A percentile compares a stretch with the other conserved stretches of the same genome.
These are phyloP conservation scores for Mucor irregularis DNA, from an alignment of 371 early-diverging fungal genomes.

Conservation along the genomic window DNA sequence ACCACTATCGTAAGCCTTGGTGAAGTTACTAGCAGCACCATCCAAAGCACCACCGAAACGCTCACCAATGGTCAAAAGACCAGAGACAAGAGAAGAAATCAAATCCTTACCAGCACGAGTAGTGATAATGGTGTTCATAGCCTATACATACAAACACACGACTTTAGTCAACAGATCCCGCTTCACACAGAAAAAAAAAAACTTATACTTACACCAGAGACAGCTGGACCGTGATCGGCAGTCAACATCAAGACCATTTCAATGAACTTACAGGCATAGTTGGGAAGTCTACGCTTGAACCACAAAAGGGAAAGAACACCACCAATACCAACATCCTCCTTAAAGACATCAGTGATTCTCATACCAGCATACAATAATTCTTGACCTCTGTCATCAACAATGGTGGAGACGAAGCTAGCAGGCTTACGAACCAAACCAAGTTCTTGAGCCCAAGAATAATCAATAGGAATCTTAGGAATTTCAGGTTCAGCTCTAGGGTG, in stretches of 20 bases:
- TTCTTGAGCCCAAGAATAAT: conserved; percentile 98
- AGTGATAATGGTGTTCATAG: conserved; percentile 98
- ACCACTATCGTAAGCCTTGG: conserved; percentile 87
- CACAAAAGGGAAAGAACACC: conserved; percentile 95
- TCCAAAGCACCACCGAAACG: conserved; percentile 98
- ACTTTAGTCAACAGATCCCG: not conserved
- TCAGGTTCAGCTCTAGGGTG: conserved; percentile 84
- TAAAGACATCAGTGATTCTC: conserved; percentile 96
- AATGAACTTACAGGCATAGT: conserved; percentile 94
- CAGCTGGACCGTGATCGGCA: conserved; percentile 95
- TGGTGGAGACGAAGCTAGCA: conserved; percentile 96
- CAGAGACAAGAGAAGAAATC: conserved; percentile 91
- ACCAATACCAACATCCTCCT: conserved; percentile 97
- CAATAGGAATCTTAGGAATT: conserved; percentile 98
- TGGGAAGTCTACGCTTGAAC: conserved; percentile 97
- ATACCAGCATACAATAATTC: conserved; percentile 98
- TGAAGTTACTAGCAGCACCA: conserved; percentile 92
- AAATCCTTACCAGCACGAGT: conserved; percentile 98
- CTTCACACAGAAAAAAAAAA: too few species aligned
- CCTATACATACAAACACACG: conserved; percentile 44
- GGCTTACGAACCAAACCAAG: conserved; percentile 98
- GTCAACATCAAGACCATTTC: conserved; percentile 99
- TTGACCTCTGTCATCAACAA: conserved; percentile 98
- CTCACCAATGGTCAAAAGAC: conserved; percentile 95
- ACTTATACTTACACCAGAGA: conserved; percentile 48